Conservation (phyloP, 75 land plant genomes). For the Picea glauca region DNA sequence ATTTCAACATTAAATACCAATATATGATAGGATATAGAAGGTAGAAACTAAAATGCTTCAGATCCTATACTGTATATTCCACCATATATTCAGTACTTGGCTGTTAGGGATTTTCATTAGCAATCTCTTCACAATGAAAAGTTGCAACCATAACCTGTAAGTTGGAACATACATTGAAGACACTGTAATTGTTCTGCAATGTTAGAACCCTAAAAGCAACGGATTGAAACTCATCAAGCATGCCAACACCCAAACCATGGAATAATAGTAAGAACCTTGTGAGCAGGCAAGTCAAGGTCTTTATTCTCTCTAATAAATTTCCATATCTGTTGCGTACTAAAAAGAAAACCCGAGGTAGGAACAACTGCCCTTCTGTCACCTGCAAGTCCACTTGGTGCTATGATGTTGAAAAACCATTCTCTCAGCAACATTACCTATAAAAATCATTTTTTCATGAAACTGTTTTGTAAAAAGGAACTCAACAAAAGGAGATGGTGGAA, state of each 20-base stretch:
- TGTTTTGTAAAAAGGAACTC: background rate
- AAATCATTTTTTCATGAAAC: background rate
- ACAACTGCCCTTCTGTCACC: conserved; percentile 89
- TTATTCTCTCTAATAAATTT: conserved; percentile 85
- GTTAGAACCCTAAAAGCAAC: background rate
- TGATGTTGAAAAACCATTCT: conserved; percentile 68
- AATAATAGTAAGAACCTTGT: conserved; percentile 52
- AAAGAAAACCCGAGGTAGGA: conserved; percentile 91
- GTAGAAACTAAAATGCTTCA: no score
- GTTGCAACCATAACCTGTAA: conserved; percentile 96
- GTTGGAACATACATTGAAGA: background rate
- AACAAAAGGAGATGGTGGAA: background rate
- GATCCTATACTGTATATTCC: no score
- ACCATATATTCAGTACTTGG: no score
- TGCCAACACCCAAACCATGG: background rate
- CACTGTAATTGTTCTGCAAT: background rate
- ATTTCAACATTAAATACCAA: no score
- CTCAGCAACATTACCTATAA: conserved; percentile 66
- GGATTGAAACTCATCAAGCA: background rate
- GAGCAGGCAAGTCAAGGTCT: conserved; percentile 94
- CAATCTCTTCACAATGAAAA: conserved; percentile 97
- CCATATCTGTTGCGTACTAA: conserved; percentile 92
- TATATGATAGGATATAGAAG: no score
- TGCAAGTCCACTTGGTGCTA: conserved; percentile 92
- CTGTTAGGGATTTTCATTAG: conserved; percentile 42